Base-by-base conservation (phyloP, 2,329 filamentous ascomycete genomes). In the Fusarium domesticum region DNA sequence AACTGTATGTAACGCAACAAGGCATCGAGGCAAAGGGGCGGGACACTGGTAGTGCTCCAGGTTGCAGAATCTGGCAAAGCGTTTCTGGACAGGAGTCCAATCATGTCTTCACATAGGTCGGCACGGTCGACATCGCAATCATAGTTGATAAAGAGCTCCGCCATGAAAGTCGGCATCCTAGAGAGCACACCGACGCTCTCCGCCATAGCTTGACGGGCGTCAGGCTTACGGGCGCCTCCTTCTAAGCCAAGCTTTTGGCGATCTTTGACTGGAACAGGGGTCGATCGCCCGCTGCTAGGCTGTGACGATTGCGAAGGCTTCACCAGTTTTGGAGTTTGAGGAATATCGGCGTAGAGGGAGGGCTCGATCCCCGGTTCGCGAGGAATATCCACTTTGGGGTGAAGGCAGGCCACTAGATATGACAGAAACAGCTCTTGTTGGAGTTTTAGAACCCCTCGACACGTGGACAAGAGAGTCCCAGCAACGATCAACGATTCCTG, bases 21-120 rank as follows among this genome's bases (percentile, higher is more conserved):
- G 8, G 93, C 90, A 69, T 98, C 93, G 17, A 98, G 75, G 60
- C 93, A 98, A 3, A 98, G 73, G 1, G 93, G 93, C 14, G 93
- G 93, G 1, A 98, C 95, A 63, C 95, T 98, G 5, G 92, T 96
- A 10, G 93, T 98, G 65, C 95, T 98, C 93, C 93, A 98, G 6
- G 91, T 96, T 6, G 92, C 93, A 7, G 93, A 96, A 65, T 98
- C 93, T 1, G 93, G 95, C 53, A 98, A 87, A 2, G 93, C 93
- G 64, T 96, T 98, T 46, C 93, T 81, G 16, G 93, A 92, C 14
- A 98, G 73, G 25, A 98, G 77, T 1, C 93, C 92, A 48, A 98
- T 83, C 79, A 97, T 87, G 62, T 98, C 95, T 70, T 96, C 88
- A 61, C 93, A 98, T 5, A 98, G 72, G 69, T 98, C 93, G 39